Evolutionary conservation across 2,329 filamentous ascomycete species (phyloP).

Genomic region (Trichoderma harzianum): DNA sequence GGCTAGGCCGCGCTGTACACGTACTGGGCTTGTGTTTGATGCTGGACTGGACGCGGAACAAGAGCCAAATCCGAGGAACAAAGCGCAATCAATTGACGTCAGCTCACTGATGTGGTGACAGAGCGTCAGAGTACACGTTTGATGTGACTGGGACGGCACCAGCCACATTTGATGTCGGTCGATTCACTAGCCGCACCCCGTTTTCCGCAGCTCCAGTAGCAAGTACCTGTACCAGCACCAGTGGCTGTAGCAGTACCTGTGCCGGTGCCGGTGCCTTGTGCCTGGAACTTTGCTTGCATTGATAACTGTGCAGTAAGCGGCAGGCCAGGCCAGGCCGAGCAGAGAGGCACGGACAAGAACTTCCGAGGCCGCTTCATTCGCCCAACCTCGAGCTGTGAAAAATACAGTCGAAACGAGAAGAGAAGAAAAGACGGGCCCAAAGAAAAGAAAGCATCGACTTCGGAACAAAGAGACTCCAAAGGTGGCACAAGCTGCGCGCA

Average conservation of each 20-base stretch:
- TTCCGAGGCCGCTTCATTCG: conserved; percentile 7
- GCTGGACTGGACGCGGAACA: not conserved
- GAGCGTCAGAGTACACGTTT: conserved; percentile 2
- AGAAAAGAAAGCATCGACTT: not conserved
- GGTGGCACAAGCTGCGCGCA: not conserved
- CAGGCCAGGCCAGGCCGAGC: not conserved
- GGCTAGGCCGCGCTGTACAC: not conserved
- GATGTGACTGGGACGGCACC: conserved; percentile 12
- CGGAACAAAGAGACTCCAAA: not conserved
- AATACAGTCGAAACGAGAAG: conserved; percentile 22
- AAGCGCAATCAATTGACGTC: conserved; percentile 15
- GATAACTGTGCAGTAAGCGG: not conserved
- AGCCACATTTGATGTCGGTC: not conserved
- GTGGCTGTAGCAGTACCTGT: not conserved
- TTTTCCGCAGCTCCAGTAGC: not conserved
- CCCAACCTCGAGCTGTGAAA: not conserved
- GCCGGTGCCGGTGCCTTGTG: not conserved
- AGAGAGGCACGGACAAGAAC: not conserved
- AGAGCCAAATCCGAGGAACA: not conserved
- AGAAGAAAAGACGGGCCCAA: not conserved
- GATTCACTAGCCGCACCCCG: conserved; percentile 10
- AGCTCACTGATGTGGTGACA: conserved; percentile 1
- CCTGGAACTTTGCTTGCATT: not conserved
- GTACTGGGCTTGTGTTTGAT: not conserved
- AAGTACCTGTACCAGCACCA: not conserved